A percentile compares a stretch with the other conserved stretches of the same genome.
Evolutionary conservation across 1,284 basidiomycete species (phyloP).

Genomic region (Moniliella sp.): DNA sequence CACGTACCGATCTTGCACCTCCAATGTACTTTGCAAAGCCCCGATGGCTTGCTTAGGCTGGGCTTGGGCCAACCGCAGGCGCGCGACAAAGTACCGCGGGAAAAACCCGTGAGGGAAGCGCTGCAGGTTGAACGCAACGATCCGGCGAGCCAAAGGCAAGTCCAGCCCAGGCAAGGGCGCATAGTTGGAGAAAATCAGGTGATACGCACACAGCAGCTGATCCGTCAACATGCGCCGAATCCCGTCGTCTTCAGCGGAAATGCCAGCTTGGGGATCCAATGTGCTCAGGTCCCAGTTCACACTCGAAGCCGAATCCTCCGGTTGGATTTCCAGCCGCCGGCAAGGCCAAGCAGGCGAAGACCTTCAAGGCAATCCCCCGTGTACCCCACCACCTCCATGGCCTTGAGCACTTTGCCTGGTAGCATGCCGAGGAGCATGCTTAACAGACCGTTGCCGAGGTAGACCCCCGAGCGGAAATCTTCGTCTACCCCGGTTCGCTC

Average conservation of each 20-base stretch:
- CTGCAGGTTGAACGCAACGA: constrained; percentile 31
- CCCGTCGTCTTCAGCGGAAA: constrained; percentile 50
- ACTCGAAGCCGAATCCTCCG: constrained; percentile 35
- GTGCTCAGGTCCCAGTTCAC: too few relatives aligned
- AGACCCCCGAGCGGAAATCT: constrained; percentile 79
- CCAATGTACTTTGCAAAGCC: constrained; percentile 41
- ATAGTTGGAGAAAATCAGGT: constrained; percentile 63
- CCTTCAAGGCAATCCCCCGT: constrained; percentile 60
- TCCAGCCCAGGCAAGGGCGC: constrained; percentile 37
- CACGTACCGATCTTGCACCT: constrained; percentile 33
- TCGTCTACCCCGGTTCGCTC: constrained; percentile 48
- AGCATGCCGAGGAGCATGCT: constrained; percentile 60
- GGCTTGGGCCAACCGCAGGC: constrained; percentile 54
- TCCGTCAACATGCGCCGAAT: constrained; percentile 66
- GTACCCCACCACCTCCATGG: constrained; percentile 55
- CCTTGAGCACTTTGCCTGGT: constrained; percentile 53
- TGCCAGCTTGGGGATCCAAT: too few relatives aligned
- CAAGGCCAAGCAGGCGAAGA: constrained; percentile 49
- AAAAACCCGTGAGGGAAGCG: constrained; percentile 47
- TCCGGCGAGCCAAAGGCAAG: constrained; percentile 20
- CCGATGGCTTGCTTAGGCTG: constrained; percentile 54
- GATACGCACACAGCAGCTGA: constrained; percentile 71
- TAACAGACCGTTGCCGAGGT: constrained; percentile 59
- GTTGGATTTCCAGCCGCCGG: constrained; percentile 64
- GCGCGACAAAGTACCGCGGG: constrained; percentile 79